Evolutionary conservation across 345 rosid genomes (phyloP).

Genomic region (Lepidium aucheri): DNA sequence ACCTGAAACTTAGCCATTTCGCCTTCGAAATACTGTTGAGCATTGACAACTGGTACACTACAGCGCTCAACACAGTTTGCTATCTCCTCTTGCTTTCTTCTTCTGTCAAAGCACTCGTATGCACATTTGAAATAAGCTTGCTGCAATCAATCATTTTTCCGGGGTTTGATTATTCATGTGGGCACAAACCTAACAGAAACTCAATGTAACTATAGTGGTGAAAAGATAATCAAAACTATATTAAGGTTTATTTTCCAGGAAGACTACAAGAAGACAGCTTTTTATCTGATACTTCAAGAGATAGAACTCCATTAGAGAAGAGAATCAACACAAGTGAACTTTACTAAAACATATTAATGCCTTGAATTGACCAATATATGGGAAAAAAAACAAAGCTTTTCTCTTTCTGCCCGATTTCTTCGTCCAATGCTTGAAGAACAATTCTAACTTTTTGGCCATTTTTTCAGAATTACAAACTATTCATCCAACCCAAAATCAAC

Average conservation of each 20-base stretch:
- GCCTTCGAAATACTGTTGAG: conserved; percentile 69
- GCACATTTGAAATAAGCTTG: conserved; percentile 97
- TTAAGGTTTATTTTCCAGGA: neutral
- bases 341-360: neutral
- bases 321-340: neutral
- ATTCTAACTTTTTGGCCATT: neutral
- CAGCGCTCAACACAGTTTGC: conserved; percentile 70
- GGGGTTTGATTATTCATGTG: neutral
- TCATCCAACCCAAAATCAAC: too few relatives aligned
- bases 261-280: neutral
- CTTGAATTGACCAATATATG: too few relatives aligned
- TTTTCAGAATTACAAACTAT: neutral
- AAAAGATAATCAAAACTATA: neutral
- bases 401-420: too few relatives aligned
- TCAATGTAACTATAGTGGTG: too few relatives aligned
- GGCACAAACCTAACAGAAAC: neutral
- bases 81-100: conserved; percentile 68
- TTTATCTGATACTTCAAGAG: neutral
- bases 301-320: neutral
- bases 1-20: conserved; percentile 89
- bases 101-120: conserved; percentile 85
- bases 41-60: conserved; percentile 63
- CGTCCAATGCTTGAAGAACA: neutral
- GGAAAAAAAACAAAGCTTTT: neutral
- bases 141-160: conserved; percentile 34